Base-by-base conservation (phyloP, 768 basidiomycete genomes). In the Termitomyces sp. region DNA sequence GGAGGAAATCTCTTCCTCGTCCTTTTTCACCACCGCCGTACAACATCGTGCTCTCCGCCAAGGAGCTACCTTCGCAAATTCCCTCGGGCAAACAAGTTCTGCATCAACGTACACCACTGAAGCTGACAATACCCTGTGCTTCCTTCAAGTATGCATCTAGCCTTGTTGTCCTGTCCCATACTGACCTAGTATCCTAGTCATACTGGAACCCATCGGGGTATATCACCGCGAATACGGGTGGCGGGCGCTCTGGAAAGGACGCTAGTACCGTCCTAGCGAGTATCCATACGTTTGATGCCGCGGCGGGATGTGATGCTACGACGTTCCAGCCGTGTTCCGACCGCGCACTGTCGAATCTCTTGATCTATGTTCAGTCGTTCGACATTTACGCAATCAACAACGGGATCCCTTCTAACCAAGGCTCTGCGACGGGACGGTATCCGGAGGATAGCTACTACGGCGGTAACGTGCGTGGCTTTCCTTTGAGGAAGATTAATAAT, bases 311-410 rank as follows among this genome's bases (percentile, higher is more conserved):
- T 65, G 90, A 92, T 67, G 75, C 79, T 0, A 70, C 67, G 10
- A 92, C 87, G 4, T 90, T 90, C 78, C 88, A 90, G 66, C 90
- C 89, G 4, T 91, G 90, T 65, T 90, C 89, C 0, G 88, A 90
- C 73, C 78, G 76, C 57, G 88, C 89, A 0, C 74, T 92, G 15
- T 78, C 88, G 2, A 89, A 80, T 65, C 75, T 88, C 22, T 80
- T 84, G 62, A 79, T 76, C 33, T 87, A 87, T 63, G 79, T 85
- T 60, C 84, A 90, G 64, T 75, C 88, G 15, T 92, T 92, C 78
- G 76, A 87, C 31, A 75, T 90, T 37, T 90, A 89, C 63, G 22
- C 73, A 20, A 74, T 91, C 73, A 90, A 90, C 74, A 70, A 64
- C 60, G 87, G 82, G 12, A 75, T 83, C 44, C 66, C 79, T 15